These are phyloP conservation scores for Mucor indicus DNA, from an alignment of 371 early-diverging fungal species.

Conservation along the genomic window DNA sequence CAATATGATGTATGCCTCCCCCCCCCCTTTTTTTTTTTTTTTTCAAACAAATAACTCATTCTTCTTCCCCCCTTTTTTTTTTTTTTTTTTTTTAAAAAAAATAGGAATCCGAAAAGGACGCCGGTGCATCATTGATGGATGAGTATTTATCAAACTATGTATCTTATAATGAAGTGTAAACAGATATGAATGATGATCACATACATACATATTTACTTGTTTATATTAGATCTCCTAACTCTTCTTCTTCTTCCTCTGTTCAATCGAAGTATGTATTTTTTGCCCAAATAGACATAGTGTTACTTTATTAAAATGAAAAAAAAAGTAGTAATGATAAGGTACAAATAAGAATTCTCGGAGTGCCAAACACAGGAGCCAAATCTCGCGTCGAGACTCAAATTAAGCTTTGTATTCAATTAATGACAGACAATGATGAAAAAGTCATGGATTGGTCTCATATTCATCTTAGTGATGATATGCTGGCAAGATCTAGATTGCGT, in stretches of 20 bases:
- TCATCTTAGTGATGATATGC: constrained; percentile 72
- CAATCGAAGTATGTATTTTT: no score
- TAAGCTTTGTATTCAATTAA: constrained; percentile 79
- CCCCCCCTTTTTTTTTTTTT: background rate
- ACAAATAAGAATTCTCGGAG: constrained; percentile 60
- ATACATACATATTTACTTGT: no score
- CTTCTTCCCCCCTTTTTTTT: background rate
- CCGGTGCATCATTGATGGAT: background rate
- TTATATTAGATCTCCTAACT: no score
- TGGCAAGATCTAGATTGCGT: constrained; percentile 48
- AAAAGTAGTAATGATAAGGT: background rate
- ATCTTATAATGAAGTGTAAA: background rate
- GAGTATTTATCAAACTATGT: background rate
- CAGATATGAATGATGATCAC: no score
- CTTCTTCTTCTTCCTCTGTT: no score
- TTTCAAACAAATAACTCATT: background rate
- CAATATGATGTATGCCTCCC: no score
- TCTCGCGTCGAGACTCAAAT: constrained; percentile 93
- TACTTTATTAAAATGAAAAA: background rate
- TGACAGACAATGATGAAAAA: constrained; percentile 64
- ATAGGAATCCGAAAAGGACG: background rate
- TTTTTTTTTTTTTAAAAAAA: background rate
- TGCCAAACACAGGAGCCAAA: constrained; percentile 76
- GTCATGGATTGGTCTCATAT: constrained; percentile 77
- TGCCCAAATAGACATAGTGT: no score